A percentile compares a stretch with the other conserved stretches of the same genome.
These are phyloP conservation scores for Gryganskiella cystojenkinii DNA, from an alignment of 192 early-diverging fungal genomes.

Conservation along the genomic window DNA sequence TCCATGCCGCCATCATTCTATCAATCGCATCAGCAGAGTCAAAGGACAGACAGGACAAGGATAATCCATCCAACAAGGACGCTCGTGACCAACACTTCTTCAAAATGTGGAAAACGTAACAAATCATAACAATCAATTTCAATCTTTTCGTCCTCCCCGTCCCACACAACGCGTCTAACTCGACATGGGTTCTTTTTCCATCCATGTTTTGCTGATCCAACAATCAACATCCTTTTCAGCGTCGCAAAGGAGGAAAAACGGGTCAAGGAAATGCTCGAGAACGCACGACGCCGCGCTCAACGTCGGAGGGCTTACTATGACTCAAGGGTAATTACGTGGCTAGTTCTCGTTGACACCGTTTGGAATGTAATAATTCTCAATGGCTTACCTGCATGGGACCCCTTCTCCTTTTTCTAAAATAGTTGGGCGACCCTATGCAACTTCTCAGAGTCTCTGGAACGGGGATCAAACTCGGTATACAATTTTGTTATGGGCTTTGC, in stretches of 20 bases:
- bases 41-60: too few relatives aligned
- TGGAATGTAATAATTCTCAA: too few relatives aligned
- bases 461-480: slow-evolving; percentile 24
- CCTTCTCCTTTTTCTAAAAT: not conserved
- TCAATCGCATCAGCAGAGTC: too few relatives aligned
- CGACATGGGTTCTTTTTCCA: too few relatives aligned
- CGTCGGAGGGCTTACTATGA: slow-evolving; percentile 40
- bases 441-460: slow-evolving; percentile 41
- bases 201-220: not conserved
- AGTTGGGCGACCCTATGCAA: slow-evolving; percentile 51
- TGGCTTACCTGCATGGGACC: not conserved
- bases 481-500: not conserved
- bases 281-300: slow-evolving; percentile 38
- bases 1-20: too few relatives aligned
- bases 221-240: not conserved
- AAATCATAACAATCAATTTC: too few relatives aligned
- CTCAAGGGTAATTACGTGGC: slow-evolving; percentile 29
- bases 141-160: too few relatives aligned
- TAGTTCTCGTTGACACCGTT: not conserved
- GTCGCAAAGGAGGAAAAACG: slow-evolving; percentile 45
- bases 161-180: too few relatives aligned
- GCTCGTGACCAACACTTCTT: too few relatives aligned
- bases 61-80: too few relatives aligned
- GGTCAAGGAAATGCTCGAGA: slow-evolving; percentile 31
- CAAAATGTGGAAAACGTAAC: too few relatives aligned